Evolutionary conservation across 2,329 filamentous ascomycete genomes (phyloP).

Genomic region (Bimuria novae-zelandiae): DNA sequence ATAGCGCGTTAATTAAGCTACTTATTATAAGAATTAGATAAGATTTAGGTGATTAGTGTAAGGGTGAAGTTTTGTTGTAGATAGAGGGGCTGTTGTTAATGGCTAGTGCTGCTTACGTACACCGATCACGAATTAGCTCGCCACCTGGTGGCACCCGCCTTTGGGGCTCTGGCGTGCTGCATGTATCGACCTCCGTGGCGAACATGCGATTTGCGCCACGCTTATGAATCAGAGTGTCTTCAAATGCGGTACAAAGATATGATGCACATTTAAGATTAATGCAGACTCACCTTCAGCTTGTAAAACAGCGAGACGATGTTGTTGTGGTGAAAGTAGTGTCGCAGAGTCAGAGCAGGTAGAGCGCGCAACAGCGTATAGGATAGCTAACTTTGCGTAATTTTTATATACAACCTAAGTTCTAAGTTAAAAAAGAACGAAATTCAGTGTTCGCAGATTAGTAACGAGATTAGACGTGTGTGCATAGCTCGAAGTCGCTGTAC

Average conservation of each 20-base stretch:
- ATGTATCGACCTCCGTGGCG: constrained; percentile 4
- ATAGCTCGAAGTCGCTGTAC: too few relatives aligned
- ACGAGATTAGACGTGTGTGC: too few relatives aligned
- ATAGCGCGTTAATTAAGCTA: too few relatives aligned
- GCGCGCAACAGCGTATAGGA: neutral
- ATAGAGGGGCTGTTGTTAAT: too few relatives aligned
- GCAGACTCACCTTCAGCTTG: too few relatives aligned
- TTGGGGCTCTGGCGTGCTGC: neutral
- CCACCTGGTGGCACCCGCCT: constrained; percentile 1
- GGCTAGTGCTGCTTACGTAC: too few relatives aligned
- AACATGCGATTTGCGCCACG: neutral
- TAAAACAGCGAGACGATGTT: too few relatives aligned
- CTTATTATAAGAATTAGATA: too few relatives aligned
- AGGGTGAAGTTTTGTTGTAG: too few relatives aligned
- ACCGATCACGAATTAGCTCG: too few relatives aligned
- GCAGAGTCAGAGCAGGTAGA: neutral
- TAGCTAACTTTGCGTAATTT: neutral
- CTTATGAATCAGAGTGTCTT: neutral
- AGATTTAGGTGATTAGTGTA: too few relatives aligned
- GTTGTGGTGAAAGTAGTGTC: neutral
- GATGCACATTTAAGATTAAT: too few relatives aligned
- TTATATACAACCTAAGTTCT: neutral
- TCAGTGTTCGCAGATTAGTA: neutral
- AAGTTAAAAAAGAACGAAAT: neutral
- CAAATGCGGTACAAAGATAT: neutral